A percentile compares a stretch with the other conserved stretches of the same genome.
phyloP scores from a whole-genome alignment of 176 grass and related monocot genomes.

The Triticum timopheevii region DNA sequence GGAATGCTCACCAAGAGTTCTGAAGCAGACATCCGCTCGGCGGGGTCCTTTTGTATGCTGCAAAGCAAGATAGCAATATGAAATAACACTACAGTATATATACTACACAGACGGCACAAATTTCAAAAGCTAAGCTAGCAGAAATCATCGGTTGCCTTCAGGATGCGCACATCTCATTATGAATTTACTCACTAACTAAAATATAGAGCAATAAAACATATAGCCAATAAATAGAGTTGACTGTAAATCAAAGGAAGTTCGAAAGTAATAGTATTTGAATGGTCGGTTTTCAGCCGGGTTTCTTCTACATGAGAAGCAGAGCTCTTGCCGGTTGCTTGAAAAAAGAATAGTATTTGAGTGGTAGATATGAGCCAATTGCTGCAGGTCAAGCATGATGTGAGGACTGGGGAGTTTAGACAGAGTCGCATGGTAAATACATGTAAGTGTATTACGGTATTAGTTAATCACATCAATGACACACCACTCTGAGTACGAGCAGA shows the following conservation, averaged over 20 bases:
- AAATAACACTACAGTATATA: neutral
- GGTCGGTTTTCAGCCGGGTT: no score
- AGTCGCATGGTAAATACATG: neutral
- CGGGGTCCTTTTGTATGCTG: slow-evolving; percentile 88
- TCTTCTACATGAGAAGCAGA: no score
- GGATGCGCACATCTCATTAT: neutral
- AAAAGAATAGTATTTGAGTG: neutral
- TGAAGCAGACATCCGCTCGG: slow-evolving; percentile 67
- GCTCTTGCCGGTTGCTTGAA: no score
- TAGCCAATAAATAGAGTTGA: neutral
- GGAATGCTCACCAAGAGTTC: slow-evolving; percentile 77
- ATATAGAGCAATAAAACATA: neutral
- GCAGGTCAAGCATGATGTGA: neutral
- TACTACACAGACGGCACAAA: neutral
- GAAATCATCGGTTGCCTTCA: neutral
- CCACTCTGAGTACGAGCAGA: no score
- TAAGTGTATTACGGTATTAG: neutral
- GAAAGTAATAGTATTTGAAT: neutral
- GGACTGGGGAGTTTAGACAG: neutral
- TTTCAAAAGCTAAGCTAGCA: neutral
- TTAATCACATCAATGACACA: neutral
- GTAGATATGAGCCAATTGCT: neutral
- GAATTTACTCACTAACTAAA: neutral
- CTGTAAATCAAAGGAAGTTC: neutral
- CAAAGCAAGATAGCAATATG: neutral